Percentiles rank a stretch among this genome's conserved stretches.
phyloP scores from a whole-genome alignment of 176 grass and related monocot species.

The Hyparrhenia diplandra region DNA sequence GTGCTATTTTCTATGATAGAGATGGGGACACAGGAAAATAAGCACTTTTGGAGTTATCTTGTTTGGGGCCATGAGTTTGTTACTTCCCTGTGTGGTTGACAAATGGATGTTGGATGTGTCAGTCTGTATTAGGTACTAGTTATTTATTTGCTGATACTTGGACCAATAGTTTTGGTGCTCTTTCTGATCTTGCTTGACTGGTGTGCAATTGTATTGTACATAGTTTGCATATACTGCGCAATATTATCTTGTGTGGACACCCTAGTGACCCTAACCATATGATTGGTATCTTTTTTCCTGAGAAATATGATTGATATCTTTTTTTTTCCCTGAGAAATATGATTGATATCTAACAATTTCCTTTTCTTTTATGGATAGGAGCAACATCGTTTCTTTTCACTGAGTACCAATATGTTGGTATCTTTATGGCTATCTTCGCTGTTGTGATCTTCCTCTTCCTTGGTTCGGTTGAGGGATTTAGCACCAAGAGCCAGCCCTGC shows the following conservation, averaged over 20 bases:
- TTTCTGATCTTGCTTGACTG: neutral
- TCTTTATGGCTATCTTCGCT: slow-evolving; percentile 55
- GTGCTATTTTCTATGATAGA: slow-evolving; percentile 2
- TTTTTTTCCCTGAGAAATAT: too few relatives aligned
- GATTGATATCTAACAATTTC: too few relatives aligned
- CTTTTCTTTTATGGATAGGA: slow-evolving; percentile 36
- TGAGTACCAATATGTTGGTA: slow-evolving; percentile 59
- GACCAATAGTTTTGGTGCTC: neutral
- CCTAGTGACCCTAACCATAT: neutral
- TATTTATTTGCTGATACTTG: neutral
- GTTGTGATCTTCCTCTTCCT: slow-evolving; percentile 59
- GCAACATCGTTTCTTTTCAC: slow-evolving; percentile 66
- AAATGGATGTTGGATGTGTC: too few relatives aligned
- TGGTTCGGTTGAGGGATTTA: slow-evolving; percentile 67
- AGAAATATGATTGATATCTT: too few relatives aligned
- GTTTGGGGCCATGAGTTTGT: neutral
- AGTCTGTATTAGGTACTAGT: neutral
- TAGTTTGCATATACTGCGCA: neutral
- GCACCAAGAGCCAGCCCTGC: slow-evolving; percentile 61
- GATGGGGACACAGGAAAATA: neutral
- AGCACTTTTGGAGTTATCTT: slow-evolving; percentile 16
- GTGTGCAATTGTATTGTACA: neutral
- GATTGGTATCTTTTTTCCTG: too few relatives aligned
- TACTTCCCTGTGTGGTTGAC: neutral
- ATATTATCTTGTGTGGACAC: neutral